Conservation (phyloP, 169 alveolate species). For the Babesia sp. region DNA sequence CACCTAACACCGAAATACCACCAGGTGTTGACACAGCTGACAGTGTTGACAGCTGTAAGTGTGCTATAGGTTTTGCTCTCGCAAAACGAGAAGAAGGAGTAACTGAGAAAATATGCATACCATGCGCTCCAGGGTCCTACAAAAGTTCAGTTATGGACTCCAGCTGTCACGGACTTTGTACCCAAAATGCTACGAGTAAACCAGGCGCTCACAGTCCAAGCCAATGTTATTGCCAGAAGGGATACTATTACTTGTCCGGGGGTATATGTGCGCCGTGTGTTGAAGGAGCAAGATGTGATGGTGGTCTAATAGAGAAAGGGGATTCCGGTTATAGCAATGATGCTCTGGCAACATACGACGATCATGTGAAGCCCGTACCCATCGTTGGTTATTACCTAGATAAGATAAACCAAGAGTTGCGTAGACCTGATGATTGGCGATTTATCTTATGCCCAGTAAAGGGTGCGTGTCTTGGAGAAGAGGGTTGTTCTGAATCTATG, state of each 20-base stretch:
- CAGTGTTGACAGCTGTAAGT: conserved; percentile 76
- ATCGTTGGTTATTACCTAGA: conserved; percentile 77
- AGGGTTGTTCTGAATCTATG: conserved; percentile 78
- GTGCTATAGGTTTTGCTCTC: conserved; percentile 80
- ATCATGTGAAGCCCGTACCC: conserved; percentile 81
- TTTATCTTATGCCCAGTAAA: conserved; percentile 81
- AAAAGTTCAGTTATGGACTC: conserved; percentile 80
- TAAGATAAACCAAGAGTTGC: conserved; percentile 63
- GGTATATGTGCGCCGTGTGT: conserved; percentile 79
- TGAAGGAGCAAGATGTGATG: conserved; percentile 81
- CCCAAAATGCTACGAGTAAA: conserved; percentile 76
- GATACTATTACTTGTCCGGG: conserved; percentile 74
- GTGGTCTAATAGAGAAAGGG: conserved; percentile 70
- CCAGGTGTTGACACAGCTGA: conserved; percentile 81
- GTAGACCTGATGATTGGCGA: conserved; percentile 80
- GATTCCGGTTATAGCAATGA: conserved; percentile 3
- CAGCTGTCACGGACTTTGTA: conserved; percentile 78
- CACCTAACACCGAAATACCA: conserved; percentile 73
- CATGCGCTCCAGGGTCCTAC: conserved; percentile 80
- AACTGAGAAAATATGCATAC: conserved; percentile 67
- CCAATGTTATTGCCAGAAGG: conserved; percentile 81
- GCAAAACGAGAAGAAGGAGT: conserved; percentile 25
- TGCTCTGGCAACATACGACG: conserved; percentile 9
- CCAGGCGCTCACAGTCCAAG: conserved; percentile 76
- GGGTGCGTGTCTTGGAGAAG: conserved; percentile 76